Evolutionary conservation across 2,329 filamentous ascomycete genomes (phyloP), one percentile per base, ranked within the genome.

Genomic region (Teratosphaeria gauchensis): DNA sequence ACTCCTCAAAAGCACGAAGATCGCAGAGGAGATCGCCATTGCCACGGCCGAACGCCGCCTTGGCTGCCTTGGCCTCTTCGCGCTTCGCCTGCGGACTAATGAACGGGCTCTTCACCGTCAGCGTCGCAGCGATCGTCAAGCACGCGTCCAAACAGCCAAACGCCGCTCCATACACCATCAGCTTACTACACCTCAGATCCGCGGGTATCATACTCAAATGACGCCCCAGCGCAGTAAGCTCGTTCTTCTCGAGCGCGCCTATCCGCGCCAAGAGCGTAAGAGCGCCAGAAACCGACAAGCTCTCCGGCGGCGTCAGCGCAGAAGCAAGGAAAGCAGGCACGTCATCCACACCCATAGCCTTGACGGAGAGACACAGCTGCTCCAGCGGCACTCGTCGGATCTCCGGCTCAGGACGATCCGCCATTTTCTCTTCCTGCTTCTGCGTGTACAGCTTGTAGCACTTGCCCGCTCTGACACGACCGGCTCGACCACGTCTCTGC

Each of bases 121-220:
- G 80, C 48, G 97, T 94, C 8, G 92, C 88, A 1, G 94, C 90
- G 62, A 97, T 92, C 2, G 88, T 91, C 58, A 97, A 81, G 64
- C 88, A 91, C 56, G 92, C 85, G 67, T 96, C 90, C 6, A 97
- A 81, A 69, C 92, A 97, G 35, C 89, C 89, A 69, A 99, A 97
- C 59, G 95, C 91, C 16, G 90, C 88, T 5, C 94, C 94, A 69
- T 95, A 96, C 3, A 99, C 89, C 81, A 99, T 90, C 35, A 99
- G 81, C 74, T 99, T 99, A 53, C 89, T 90, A 71, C 91, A 95
- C 31, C 92, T 85, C 54, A 99, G 80, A 69, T 99, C 94, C 0
- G 92, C 90, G 1, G 94, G 94, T 55, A 99, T 91, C 84, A 95
- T 90, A 19, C 92, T 88, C n/a, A 99, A 80, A 75, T 97, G 94